Percentiles rank a stretch among this genome's conserved stretches.
Conservation (phyloP, 305 asterid species). For the Andrographis paniculata region DNA sequence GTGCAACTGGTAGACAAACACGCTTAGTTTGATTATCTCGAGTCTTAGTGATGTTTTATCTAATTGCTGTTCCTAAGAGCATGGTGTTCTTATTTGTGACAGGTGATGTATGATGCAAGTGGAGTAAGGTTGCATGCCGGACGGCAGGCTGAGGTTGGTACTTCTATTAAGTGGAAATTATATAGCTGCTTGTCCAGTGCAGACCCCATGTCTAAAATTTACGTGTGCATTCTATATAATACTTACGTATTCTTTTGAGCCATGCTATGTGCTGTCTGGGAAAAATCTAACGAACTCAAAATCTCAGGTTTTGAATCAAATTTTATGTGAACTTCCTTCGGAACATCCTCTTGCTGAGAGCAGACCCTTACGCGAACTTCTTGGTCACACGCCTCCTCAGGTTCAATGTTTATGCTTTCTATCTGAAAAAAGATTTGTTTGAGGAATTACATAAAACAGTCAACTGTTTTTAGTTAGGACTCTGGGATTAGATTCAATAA, state of each 20-base stretch:
- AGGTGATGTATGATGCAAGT: constrained; percentile 98
- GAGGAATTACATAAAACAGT: constrained; percentile 1
- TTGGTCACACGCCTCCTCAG: constrained; percentile 97
- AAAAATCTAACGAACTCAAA: constrained; percentile 16
- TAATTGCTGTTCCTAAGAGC: not conserved
- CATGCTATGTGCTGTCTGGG: not conserved
- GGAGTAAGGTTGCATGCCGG: constrained; percentile 96
- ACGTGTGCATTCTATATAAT: not conserved
- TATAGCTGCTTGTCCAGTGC: not conserved
- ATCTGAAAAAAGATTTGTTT: not conserved
- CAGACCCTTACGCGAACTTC: constrained; percentile 89
- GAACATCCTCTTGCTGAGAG: constrained; percentile 97
- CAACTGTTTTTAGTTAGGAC: not conserved
- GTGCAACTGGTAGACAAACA: not conserved
- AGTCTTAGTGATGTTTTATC: not conserved
- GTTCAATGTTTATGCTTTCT: constrained; percentile 27
- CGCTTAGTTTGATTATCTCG: not conserved
- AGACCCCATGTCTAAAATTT: not conserved
- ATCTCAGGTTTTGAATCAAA: constrained; percentile 78
- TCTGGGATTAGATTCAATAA: not conserved
- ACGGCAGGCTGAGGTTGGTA: constrained; percentile 93
- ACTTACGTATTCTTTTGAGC: not conserved
- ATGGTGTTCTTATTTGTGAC: constrained; percentile 18
- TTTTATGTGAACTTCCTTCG: constrained; percentile 85
- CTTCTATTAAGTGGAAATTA: constrained; percentile 17